phyloP scores from a whole-genome alignment of 1,139 yeast species.

The Blastobotrys elegans region DNA sequence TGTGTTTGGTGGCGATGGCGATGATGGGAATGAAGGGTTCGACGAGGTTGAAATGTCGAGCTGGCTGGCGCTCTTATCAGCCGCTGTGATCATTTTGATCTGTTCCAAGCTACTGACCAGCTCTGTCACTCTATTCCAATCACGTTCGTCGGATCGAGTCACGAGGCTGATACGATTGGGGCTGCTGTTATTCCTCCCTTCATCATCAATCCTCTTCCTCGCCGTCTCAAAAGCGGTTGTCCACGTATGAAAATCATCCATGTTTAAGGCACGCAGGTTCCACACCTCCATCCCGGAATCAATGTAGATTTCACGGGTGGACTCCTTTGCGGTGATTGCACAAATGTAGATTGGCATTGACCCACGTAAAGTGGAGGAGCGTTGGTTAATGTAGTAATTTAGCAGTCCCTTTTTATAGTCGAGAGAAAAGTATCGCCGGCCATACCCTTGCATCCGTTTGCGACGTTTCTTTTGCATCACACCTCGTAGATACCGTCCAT shows the following conservation, averaged over 20 bases:
- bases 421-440: conserved; percentile 75
- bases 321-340: conserved; percentile 72
- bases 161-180: neutral
- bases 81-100: neutral
- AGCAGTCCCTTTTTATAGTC: conserved; percentile 79
- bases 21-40: conserved; percentile 1
- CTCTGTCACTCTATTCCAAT: conserved; percentile 12
- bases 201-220: neutral
- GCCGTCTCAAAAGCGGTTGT: conserved; percentile 31
- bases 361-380: conserved; percentile 70
- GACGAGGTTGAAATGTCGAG: neutral
- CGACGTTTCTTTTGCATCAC: conserved; percentile 72
- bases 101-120: conserved; percentile 10
- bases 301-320: conserved; percentile 63
- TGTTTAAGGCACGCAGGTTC: conserved; percentile 69
- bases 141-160: neutral
- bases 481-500: conserved; percentile 51
- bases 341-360: conserved; percentile 84
- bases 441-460: conserved; percentile 79
- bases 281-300: conserved; percentile 97
- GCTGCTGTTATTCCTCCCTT: neutral
- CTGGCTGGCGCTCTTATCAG: too few species aligned
- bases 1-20: neutral
- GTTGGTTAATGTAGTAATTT: conserved; percentile 73
- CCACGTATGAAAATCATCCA: conserved; percentile 74